Conservation (phyloP, 805 yeast genomes). For the Suhomyces canberraensis region DNA sequence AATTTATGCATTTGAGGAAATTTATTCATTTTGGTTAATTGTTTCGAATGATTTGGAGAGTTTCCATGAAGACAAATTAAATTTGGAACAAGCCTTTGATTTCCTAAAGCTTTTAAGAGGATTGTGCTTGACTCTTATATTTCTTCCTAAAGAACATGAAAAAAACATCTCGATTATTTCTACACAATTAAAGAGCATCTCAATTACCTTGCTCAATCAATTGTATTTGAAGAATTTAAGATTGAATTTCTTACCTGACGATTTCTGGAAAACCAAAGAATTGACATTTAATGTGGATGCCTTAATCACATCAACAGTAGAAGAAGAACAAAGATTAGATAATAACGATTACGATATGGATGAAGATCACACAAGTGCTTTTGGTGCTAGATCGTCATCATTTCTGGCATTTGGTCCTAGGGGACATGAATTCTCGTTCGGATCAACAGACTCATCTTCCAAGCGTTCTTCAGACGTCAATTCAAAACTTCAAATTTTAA, state of each 20-base stretch:
- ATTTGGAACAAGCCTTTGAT: conserved; percentile 32
- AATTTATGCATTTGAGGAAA: conserved; percentile 53
- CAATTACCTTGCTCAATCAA: conserved; percentile 59
- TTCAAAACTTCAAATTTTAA: conserved; percentile 49
- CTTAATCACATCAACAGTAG: conserved; percentile 36
- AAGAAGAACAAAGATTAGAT: conserved; percentile 35
- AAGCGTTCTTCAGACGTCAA: background rate
- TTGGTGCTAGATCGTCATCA: conserved; percentile 68
- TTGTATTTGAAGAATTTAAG: conserved; percentile 66
- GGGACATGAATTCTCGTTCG: conserved; percentile 46
- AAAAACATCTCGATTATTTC: background rate
- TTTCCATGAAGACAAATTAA: conserved; percentile 41
- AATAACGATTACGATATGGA: conserved; percentile 14
- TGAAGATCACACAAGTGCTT: conserved; percentile 46
- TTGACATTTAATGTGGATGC: conserved; percentile 31
- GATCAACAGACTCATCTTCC: background rate
- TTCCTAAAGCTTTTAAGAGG: conserved; percentile 49
- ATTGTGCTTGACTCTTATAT: conserved; percentile 48
- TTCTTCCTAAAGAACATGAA: conserved; percentile 23
- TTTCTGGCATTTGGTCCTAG: conserved; percentile 45
- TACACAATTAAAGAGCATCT: conserved; percentile 24
- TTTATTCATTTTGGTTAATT: conserved; percentile 63
- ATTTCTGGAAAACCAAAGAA: conserved; percentile 51
- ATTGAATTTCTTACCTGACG: conserved; percentile 44
- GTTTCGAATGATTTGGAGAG: conserved; percentile 66